Evolutionary conservation across 2,329 filamentous ascomycete genomes (phyloP).

Genomic region (Alternaria angustiovoidea): DNA sequence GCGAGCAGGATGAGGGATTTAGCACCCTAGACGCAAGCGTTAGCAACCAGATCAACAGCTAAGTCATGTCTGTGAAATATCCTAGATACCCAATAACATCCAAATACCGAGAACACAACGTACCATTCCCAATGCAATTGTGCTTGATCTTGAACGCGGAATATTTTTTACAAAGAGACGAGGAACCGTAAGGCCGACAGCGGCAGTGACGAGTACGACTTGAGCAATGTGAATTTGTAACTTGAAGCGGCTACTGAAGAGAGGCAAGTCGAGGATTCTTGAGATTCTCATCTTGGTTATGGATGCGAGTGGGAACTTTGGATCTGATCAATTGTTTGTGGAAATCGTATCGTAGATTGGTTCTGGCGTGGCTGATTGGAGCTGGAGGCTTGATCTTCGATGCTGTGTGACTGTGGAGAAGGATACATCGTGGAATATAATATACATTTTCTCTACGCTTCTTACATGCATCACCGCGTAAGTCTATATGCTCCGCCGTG

Average conservation of each 20-base stretch:
- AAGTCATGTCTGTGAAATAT: background rate
- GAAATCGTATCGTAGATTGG: background rate
- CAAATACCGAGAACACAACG: background rate
- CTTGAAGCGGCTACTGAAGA: constrained; percentile 40
- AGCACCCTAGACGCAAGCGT: constrained; percentile 32
- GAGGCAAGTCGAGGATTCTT: constrained; percentile 19
- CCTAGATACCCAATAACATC: background rate
- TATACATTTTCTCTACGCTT: background rate
- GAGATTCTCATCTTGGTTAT: constrained; percentile 18
- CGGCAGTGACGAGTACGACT: constrained; percentile 18
- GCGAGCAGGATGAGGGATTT: constrained; percentile 54
- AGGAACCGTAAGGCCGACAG: constrained; percentile 25
- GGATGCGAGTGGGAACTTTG: background rate
- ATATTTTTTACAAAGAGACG: constrained; percentile 34
- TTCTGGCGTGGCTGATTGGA: background rate
- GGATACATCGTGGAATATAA: background rate
- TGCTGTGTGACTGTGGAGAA: background rate
- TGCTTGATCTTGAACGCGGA: constrained; percentile 28
- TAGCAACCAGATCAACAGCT: background rate
- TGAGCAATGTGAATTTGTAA: constrained; percentile 26
- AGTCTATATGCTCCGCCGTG: background rate
- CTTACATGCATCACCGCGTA: background rate
- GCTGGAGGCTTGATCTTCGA: background rate
- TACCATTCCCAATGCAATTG: constrained; percentile 23
- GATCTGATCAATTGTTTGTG: background rate